Conservation (phyloP, 139 green algal species). For the Astrephomene gubernaculifera region DNA sequence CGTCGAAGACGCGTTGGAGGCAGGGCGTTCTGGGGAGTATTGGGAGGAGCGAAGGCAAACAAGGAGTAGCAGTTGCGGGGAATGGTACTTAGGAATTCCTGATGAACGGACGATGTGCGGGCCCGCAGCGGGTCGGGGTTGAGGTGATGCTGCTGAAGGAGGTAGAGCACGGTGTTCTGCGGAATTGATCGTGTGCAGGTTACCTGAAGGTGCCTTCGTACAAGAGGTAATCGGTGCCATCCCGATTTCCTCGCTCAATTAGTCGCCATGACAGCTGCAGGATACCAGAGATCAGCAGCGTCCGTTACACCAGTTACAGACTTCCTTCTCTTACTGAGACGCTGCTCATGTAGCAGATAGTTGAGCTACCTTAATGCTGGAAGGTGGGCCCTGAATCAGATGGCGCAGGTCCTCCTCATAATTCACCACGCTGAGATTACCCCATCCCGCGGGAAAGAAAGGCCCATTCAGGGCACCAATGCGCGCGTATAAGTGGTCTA, state of each 20-base stretch:
- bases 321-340: no score
- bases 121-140: no score
- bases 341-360: no score
- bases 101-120: background rate
- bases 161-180: background rate
- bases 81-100: no score
- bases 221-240: slow-evolving; percentile 63
- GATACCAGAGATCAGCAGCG: no score
- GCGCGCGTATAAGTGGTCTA: slow-evolving; percentile 26
- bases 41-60: background rate
- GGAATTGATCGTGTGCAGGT: slow-evolving; percentile 54
- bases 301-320: no score
- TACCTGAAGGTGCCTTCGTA: slow-evolving; percentile 71
- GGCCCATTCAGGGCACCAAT: slow-evolving; percentile 42
- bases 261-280: slow-evolving; percentile 68
- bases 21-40: slow-evolving; percentile 65
- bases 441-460: slow-evolving; percentile 49
- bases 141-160: background rate
- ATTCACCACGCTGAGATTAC: slow-evolving; percentile 22
- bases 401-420: slow-evolving; percentile 45
- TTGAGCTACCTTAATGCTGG: background rate
- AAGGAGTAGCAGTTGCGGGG: no score
- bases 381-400: background rate
- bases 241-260: slow-evolving; percentile 45
- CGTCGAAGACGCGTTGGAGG: slow-evolving; percentile 69